Conservation (phyloP, 2,329 filamentous ascomycete species). For the Corynespora cassiicola region DNA sequence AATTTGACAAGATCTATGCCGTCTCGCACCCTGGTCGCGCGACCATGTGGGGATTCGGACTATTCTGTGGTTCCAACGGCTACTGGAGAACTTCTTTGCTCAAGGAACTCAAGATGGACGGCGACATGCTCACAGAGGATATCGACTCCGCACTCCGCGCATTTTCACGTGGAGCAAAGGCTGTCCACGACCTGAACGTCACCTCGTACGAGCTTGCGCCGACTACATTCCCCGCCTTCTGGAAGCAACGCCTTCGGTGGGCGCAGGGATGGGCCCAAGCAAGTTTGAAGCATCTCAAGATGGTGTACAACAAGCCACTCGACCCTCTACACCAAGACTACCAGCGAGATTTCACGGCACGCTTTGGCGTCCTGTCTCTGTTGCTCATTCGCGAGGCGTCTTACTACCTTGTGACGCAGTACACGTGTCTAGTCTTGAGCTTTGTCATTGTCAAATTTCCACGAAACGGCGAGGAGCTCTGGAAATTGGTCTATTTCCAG, state of each 20-base stretch:
- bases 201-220: conserved; percentile 58
- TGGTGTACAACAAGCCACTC: conserved; percentile 51
- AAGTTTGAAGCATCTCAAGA: conserved; percentile 50
- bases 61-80: conserved; percentile 58
- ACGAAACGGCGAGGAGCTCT: conserved; percentile 42
- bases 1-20: conserved; percentile 61
- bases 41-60: conserved; percentile 55
- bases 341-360: conserved; percentile 43
- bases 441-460: conserved; percentile 56
- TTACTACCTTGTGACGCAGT: conserved; percentile 58
- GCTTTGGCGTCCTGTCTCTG: conserved; percentile 54
- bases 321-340: conserved; percentile 32
- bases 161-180: conserved; percentile 51
- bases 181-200: conserved; percentile 57
- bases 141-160: conserved; percentile 58
- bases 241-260: conserved; percentile 60
- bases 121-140: conserved; percentile 58
- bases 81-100: conserved; percentile 56
- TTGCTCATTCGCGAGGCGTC: conserved; percentile 54
- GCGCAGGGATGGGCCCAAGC: conserved; percentile 59
- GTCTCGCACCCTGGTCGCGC: conserved; percentile 58
- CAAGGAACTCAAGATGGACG: conserved; percentile 56
- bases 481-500: conserved; percentile 54
- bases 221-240: conserved; percentile 52
- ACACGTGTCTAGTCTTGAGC: conserved; percentile 54